Evolutionary conservation across 305 asterid genomes (phyloP), one percentile per base, ranked within the genome.

Genomic region (Ilex paraguariensis): DNA sequence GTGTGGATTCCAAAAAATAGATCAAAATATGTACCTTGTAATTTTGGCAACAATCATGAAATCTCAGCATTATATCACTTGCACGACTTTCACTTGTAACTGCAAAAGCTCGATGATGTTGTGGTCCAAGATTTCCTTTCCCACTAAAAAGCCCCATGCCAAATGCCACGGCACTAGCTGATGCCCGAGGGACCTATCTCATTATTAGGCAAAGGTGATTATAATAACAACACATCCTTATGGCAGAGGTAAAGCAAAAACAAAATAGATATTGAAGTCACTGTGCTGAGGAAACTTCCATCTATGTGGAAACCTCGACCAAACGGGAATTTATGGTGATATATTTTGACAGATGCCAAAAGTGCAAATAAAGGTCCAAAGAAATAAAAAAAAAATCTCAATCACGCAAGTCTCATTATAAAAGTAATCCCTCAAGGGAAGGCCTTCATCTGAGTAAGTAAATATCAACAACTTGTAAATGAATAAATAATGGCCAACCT

Each of bases 121-220:
- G 97, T 56, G 83, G 86, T 66, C 97, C 97, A 64, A 92, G 95
- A 68, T 76, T 82, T 68, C 98, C 98, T 55, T 82, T 76, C 57
- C 77, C 85, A 74, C 87, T 89, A 56, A 92, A 87, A 32, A 92
- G 91, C 57, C 97, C 97, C 90, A 89, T 87, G 63, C 95, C 98
- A 79, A 92, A 92, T 70, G 98, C 91, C 67, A 92, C 96, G 56
- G 95, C 97, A 73, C 98, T 92, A 59, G 96, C 91, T 58, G 98
- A 87, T 57, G 98, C 96, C 74, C 97, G 95, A 60, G 96, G 63
- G 72, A 92, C 76, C 97, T 92, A 70, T 56, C 55, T 4, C 42
- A 36, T 36, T 36, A 36, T 36, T 4, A 36, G 42, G 42, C 42
- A 8, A 36, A 36, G 3, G 42, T 36, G 42, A 36, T 36, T 36